Conservation (phyloP, 148 eudicot genomes). For the Beta vulgaris region DNA sequence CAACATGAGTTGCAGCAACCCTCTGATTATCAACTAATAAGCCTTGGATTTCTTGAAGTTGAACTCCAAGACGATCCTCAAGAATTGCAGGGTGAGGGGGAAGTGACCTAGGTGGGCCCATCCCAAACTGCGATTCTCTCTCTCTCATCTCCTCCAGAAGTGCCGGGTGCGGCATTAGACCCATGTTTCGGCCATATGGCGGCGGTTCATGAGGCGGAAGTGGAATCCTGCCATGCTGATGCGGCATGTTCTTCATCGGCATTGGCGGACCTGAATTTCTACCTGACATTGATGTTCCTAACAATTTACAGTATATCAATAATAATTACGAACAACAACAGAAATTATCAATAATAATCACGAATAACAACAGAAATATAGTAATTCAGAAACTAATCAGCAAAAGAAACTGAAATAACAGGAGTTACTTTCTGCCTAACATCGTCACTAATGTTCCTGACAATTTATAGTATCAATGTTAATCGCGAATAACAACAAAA, state of each 20-base stretch:
- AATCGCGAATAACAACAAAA: too few relatives aligned
- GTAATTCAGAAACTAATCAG: too few relatives aligned
- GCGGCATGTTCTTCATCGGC: constrained; percentile 56
- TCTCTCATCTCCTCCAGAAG: constrained; percentile 59
- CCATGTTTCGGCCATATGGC: constrained; percentile 44
- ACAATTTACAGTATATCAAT: too few relatives aligned
- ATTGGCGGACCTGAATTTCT: constrained; percentile 71
- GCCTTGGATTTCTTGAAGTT: constrained; percentile 76
- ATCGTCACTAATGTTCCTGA: too few relatives aligned
- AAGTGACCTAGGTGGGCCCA: constrained; percentile 56
- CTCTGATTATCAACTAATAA: constrained; percentile 77
- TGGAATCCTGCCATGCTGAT: constrained; percentile 52
- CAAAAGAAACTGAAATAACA: too few relatives aligned
- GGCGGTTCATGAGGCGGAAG: constrained; percentile 52
- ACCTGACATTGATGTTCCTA: constrained; percentile 46
- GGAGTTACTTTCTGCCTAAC: too few relatives aligned
- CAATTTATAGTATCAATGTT: too few relatives aligned
- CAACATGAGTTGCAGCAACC: constrained; percentile 88
- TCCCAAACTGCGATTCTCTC: constrained; percentile 49
- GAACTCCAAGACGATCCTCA: constrained; percentile 75
- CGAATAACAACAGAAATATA: too few relatives aligned
- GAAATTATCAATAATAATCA: too few relatives aligned
- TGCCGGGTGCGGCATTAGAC: constrained; percentile 60
- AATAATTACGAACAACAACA: too few relatives aligned
- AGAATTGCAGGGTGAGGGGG: constrained; percentile 87